A percentile compares a stretch with the other conserved stretches of the same genome.
These are phyloP conservation scores for Cladosporium colombiae DNA, from an alignment of 2,329 filamentous ascomycete genomes.

Conservation along the genomic window DNA sequence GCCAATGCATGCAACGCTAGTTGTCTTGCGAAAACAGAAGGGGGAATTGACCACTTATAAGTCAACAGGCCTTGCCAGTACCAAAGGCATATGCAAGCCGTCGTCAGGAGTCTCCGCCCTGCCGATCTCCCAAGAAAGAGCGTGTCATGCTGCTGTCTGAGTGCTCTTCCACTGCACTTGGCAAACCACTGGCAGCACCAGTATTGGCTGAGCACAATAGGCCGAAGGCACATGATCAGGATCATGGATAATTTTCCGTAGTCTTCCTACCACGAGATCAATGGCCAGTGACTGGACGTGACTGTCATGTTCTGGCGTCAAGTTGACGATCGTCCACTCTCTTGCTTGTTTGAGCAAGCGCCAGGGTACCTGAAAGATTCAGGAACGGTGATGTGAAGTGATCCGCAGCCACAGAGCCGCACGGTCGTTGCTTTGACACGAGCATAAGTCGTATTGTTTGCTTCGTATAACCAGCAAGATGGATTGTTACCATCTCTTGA, in stretches of 20 bases:
- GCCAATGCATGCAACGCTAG: neutral
- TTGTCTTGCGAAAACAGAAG: neutral
- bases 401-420: slow-evolving; percentile 13
- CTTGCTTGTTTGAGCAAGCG: neutral
- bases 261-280: neutral
- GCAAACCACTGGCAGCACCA: neutral
- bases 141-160: neutral
- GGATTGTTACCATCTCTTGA: neutral
- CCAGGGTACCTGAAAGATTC: neutral
- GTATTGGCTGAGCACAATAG: neutral
- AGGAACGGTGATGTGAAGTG: neutral
- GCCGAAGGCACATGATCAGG: neutral
- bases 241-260: neutral
- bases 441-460: neutral
- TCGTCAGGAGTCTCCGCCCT: slow-evolving; percentile 9
- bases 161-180: neutral
- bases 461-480: neutral
- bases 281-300: neutral
- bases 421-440: neutral
- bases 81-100: neutral
- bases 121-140: slow-evolving; percentile 4
- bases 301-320: neutral
- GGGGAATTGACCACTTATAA: neutral
- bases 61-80: neutral
- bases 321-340: neutral